A percentile compares a stretch with the other conserved stretches of the same genome.
Conservation (phyloP, 106 monocot genomes). For the Iris macrosiphon region DNA sequence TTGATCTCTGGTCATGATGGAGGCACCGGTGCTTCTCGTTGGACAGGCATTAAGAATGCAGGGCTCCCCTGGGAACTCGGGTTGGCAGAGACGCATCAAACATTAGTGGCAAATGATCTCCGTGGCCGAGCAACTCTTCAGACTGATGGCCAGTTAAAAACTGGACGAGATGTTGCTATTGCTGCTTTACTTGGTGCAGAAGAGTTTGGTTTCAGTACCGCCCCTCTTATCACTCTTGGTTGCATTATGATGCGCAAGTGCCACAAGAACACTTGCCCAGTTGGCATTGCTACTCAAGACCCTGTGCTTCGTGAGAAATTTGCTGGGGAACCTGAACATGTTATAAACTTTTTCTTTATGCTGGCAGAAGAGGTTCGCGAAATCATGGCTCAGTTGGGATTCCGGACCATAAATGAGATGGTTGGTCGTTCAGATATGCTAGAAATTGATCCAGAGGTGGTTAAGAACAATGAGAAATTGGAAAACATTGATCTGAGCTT, state of each 20-base stretch:
- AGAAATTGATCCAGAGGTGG: conserved; percentile 74
- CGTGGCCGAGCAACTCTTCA: conserved; percentile 95
- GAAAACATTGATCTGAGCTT: conserved; percentile 82
- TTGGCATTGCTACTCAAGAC: conserved; percentile 98
- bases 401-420: conserved; percentile 81
- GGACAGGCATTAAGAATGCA: conserved; percentile 98
- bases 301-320: conserved; percentile 92
- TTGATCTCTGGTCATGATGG: conserved; percentile 99
- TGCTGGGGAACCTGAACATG: conserved; percentile 96
- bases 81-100: conserved; percentile 95
- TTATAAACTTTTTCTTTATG: conserved; percentile 99
- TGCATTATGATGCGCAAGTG: conserved; percentile 99
- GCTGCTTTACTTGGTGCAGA: conserved; percentile 98
- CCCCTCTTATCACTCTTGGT: conserved; percentile 94
- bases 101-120: conserved; percentile 88
- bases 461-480: conserved; percentile 76
- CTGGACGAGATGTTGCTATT: conserved; percentile 92
- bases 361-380: conserved; percentile 96
- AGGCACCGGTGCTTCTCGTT: conserved; percentile 95
- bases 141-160: conserved; percentile 98
- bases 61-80: conserved; percentile 99
- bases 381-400: conserved; percentile 91
- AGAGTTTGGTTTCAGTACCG: conserved; percentile 99
- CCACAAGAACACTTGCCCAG: conserved; percentile 94
- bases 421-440: conserved; percentile 94